These are phyloP conservation scores for Moesziomyces antarcticus DNA, from an alignment of 1,284 basidiomycete species.

Conservation along the genomic window DNA sequence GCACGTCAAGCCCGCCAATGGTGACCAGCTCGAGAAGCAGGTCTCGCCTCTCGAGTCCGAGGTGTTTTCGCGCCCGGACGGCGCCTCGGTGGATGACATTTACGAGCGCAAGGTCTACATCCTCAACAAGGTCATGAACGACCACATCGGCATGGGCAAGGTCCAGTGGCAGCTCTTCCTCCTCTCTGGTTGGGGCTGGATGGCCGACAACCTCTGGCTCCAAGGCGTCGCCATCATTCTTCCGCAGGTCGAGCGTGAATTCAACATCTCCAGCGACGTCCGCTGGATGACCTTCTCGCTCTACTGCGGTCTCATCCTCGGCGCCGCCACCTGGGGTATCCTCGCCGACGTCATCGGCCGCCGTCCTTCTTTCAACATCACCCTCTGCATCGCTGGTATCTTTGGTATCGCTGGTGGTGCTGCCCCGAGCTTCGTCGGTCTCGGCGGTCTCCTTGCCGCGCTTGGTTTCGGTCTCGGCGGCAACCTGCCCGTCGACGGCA, in stretches of 20 bases:
- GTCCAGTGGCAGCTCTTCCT: constrained; percentile 58
- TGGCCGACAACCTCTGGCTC: constrained; percentile 65
- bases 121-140: constrained; percentile 66
- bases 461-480: constrained; percentile 66
- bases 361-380: constrained; percentile 65
- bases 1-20: constrained; percentile 27
- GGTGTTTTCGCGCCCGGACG: constrained; percentile 24
- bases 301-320: constrained; percentile 62
- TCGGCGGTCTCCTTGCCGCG: constrained; percentile 61
- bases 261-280: constrained; percentile 42
- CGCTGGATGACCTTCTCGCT: constrained; percentile 63
- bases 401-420: constrained; percentile 64
- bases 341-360: constrained; percentile 65
- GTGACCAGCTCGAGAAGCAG: constrained; percentile 40
- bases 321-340: constrained; percentile 65
- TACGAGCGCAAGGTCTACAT: constrained; percentile 65
- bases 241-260: constrained; percentile 61
- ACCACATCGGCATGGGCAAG: constrained; percentile 65
- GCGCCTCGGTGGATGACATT: constrained; percentile 53
- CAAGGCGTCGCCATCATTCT: constrained; percentile 65
- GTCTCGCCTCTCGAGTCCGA: constrained; percentile 18
- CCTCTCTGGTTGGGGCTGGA: constrained; percentile 60
- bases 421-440: constrained; percentile 59
- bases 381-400: constrained; percentile 63
- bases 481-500: constrained; percentile 66